These are phyloP conservation scores for Stephania japonica DNA, from an alignment of 164 flowering plant species.

Conservation along the genomic window DNA sequence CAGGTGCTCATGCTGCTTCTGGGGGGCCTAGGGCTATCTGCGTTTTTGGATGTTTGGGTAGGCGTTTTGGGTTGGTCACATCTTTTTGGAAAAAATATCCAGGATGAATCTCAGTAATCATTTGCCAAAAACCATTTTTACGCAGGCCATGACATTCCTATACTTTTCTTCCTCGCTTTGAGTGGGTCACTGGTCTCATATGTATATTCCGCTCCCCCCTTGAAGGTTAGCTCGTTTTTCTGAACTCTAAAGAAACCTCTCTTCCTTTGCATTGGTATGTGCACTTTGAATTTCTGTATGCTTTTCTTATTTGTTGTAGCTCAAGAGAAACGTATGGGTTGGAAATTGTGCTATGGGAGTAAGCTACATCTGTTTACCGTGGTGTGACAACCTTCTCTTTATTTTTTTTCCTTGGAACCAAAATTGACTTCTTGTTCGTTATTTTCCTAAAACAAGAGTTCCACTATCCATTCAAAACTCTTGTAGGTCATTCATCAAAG, in stretches of 20 bases:
- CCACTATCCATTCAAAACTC: no score
- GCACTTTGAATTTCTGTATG: background rate
- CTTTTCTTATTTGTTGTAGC: conserved; percentile 41
- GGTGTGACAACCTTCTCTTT: conserved; percentile 37
- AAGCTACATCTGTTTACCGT: conserved; percentile 93
- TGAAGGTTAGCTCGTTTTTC: conserved; percentile 53
- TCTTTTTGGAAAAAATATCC: background rate
- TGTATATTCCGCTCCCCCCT: conserved; percentile 94
- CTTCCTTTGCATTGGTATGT: background rate
- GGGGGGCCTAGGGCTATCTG: conserved; percentile 83
- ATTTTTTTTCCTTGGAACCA: background rate
- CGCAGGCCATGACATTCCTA: conserved; percentile 88
- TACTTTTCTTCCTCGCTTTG: conserved; percentile 76
- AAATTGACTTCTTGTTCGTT: background rate
- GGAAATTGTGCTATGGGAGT: conserved; percentile 96
- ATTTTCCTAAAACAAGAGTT: no score
- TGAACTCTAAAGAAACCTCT: background rate
- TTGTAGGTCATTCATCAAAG: no score
- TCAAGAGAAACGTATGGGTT: conserved; percentile 96
- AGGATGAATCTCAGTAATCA: background rate
- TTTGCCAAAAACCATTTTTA: conserved; percentile 25
- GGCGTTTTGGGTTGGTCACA: conserved; percentile 14
- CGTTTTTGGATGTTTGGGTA: conserved; percentile 85
- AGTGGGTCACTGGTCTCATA: conserved; percentile 90
- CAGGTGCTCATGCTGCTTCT: conserved; percentile 89